These are phyloP conservation scores for Sporormia fimetaria DNA, from an alignment of 495 filamentous ascomycete species.

Conservation along the genomic window DNA sequence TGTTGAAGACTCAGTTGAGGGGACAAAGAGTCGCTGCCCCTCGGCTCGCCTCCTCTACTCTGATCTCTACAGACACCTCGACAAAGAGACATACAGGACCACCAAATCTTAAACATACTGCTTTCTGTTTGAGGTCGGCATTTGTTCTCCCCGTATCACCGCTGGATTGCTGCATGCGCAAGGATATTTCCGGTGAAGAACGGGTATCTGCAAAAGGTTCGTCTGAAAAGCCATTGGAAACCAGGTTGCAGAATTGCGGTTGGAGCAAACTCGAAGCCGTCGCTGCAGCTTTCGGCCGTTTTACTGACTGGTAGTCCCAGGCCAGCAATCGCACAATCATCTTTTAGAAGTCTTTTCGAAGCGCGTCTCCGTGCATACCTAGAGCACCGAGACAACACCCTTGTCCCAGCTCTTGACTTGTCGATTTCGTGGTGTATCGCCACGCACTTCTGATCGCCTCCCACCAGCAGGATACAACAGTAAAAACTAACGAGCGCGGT, in stretches of 20 bases:
- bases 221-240: conserved; percentile 14
- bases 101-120: conserved; percentile 25
- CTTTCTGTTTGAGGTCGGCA: conserved; percentile 15
- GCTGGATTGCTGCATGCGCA: conserved; percentile 14
- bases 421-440: no score
- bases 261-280: conserved; percentile 17
- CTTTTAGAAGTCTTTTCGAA: conserved; percentile 19
- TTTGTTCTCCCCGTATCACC: conserved; percentile 9
- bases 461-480: no score
- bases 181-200: conserved; percentile 9
- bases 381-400: conserved; percentile 1
- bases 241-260: conserved; percentile 20
- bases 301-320: conserved; percentile 19
- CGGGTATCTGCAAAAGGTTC: conserved; percentile 27
- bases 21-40: conserved; percentile 25
- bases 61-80: conserved; percentile 5
- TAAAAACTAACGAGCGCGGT: no score
- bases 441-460: no score
- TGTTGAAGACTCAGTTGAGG: conserved; percentile 13
- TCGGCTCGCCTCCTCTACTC: conserved; percentile 20
- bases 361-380: no score
- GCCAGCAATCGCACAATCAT: conserved; percentile 1
- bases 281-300: conserved; percentile 3
- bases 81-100: conserved; percentile 25
- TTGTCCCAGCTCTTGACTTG: neutral